phyloP scores from a whole-genome alignment of 2,329 filamentous ascomycete genomes.

The Colletotrichum melonis region DNA sequence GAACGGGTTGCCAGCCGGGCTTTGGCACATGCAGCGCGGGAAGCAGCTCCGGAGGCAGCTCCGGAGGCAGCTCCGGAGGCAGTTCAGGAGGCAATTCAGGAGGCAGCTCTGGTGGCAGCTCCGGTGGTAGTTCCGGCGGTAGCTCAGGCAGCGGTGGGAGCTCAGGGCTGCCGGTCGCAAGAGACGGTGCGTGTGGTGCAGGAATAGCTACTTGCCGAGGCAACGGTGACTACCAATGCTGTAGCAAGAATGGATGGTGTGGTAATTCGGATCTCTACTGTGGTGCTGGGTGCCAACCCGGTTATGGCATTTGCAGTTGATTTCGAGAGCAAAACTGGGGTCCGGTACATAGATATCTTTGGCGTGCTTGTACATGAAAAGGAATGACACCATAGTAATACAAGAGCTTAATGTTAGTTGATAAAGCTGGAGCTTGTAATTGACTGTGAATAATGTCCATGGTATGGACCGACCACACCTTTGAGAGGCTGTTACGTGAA shows the following conservation, averaged over 20 bases:
- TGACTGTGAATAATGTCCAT: too few species aligned
- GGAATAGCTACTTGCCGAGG: slow-evolving; percentile 29
- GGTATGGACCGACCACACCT: too few species aligned
- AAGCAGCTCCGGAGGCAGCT: slow-evolving; percentile 3
- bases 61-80: slow-evolving; percentile 1
- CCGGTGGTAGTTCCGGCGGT: not conserved
- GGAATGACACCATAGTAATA: not conserved
- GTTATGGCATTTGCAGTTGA: slow-evolving; percentile 36
- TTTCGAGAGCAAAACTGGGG: not conserved
- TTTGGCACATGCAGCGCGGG: slow-evolving; percentile 35
- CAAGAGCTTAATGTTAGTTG: not conserved
- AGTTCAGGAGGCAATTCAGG: not conserved
- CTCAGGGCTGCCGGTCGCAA: slow-evolving; percentile 24
- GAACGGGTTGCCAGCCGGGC: slow-evolving; percentile 27
- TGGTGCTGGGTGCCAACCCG: slow-evolving; percentile 34
- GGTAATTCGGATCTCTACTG: slow-evolving; percentile 32
- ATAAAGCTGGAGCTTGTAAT: not conserved
- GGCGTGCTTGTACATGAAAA: slow-evolving; percentile 5
- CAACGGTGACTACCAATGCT: slow-evolving; percentile 36
- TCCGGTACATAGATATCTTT: not conserved
- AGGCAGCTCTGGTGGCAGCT: not conserved
- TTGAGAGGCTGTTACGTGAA: too few species aligned
- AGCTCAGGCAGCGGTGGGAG: not conserved
- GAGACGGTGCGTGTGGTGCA: slow-evolving; percentile 31
- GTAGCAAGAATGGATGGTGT: slow-evolving; percentile 38